Base-by-base conservation (phyloP, 2,329 filamentous ascomycete species). In the Fusarium sp. region DNA sequence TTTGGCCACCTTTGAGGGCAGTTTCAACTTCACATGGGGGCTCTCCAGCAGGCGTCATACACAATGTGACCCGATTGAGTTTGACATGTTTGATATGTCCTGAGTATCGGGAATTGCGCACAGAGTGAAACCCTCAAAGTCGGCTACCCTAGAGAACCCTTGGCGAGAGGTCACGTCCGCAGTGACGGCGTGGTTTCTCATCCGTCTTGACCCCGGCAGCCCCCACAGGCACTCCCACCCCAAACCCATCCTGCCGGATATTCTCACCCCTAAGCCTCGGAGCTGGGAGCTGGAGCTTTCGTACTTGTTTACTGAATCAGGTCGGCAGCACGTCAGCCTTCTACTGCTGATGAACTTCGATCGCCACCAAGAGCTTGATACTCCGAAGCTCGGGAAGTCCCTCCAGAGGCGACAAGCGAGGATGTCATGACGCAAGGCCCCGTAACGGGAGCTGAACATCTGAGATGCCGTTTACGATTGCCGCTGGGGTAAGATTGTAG, bases 161-260 rank as follows among this genome's bases (percentile, higher is more conserved):
- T 23, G 23, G 23, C 23, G 23, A 23, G 23, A 23, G 23, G 23
- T 23, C 23, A 23, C 23, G 23, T 23, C 23, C 23, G 23, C 23
- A 23, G 23, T 23, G 18, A 23, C 18, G 18, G 18, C 28, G 11
- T 10, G 11, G 39, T 34, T 12, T 41, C 37, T 47, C 31, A 16
- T 12, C 16, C 40, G 23, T 27, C 39, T 28, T 30, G 39, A 44
- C 52, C 40, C 50, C 37, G 47, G 48, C 46, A 28, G 46, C 46
- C 67, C 66, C 62, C 67, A 71, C 63, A 70, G 23, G 23, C 39
- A 47, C 54, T 50, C 31, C 37, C 54, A 60, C 41, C 28, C 39
- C 43, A 50, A 39, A 46, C 7, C 31, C 37, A 39, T 40, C 46
- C 13, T 13, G 40, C 36, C 41, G 65, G 66, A 70, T 70, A 70